These are phyloP conservation scores for Chrysosphaeria jannelii DNA, from an alignment of 2,329 filamentous ascomycete genomes.

Conservation along the genomic window DNA sequence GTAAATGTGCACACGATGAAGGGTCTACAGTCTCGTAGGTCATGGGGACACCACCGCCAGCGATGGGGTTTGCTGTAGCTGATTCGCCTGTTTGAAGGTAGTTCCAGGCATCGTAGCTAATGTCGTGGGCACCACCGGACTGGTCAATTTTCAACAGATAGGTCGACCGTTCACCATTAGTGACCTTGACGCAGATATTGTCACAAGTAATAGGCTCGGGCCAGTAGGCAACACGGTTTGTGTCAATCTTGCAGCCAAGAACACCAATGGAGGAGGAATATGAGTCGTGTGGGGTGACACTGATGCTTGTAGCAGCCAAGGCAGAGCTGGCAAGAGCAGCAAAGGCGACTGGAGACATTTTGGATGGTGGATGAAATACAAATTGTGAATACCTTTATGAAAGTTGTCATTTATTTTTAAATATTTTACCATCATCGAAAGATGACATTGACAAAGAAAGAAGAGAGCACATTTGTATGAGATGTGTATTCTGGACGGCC, in stretches of 20 bases:
- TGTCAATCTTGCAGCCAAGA: constrained; percentile 26
- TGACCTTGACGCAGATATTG: constrained; percentile 23
- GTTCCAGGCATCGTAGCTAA: constrained; percentile 30
- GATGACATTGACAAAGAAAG: no score
- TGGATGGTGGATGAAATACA: no score
- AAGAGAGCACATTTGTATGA: no score
- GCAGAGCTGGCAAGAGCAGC: no score
- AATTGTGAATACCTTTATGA: no score
- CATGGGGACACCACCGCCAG: constrained; percentile 19
- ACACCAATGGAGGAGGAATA: constrained; percentile 25
- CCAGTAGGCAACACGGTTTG: constrained; percentile 28
- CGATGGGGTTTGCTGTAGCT: constrained; percentile 14
- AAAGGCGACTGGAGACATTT: no score
- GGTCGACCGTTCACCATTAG: constrained; percentile 15
- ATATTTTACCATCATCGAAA: no score
- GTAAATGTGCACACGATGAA: constrained; percentile 16
- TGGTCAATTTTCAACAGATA: constrained; percentile 25
- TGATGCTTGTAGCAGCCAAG: constrained; percentile 3
- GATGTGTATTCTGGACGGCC: no score
- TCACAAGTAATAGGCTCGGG: constrained; percentile 18
- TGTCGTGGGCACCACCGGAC: constrained; percentile 23
- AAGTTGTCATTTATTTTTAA: no score
- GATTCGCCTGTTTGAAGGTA: constrained; percentile 16
- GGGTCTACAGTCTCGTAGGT: constrained; percentile 14
- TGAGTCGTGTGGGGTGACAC: constrained; percentile 20